phyloP scores from a whole-genome alignment of 345 rosid genomes.

The Erucastrum elatum region DNA sequence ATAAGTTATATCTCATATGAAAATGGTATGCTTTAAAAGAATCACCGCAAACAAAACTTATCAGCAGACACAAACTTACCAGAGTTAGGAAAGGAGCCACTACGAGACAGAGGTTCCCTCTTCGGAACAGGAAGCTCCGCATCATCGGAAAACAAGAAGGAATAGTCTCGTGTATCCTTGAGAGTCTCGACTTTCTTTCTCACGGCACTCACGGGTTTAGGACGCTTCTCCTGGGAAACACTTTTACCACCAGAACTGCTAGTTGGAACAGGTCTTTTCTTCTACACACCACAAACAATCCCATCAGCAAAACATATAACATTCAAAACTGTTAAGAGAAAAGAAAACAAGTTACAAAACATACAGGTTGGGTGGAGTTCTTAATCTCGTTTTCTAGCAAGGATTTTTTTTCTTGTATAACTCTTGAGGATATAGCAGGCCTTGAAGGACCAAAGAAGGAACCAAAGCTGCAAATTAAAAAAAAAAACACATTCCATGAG shows the following conservation, averaged over 20 bases:
- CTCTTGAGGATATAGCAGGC: constrained; percentile 88
- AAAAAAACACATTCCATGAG: too few relatives aligned
- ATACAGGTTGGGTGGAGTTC: constrained; percentile 49
- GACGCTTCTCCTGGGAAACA: constrained; percentile 32
- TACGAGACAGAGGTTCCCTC: constrained; percentile 51
- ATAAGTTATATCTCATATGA: too few relatives aligned
- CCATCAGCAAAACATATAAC: constrained; percentile 4
- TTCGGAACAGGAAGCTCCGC: constrained; percentile 61
- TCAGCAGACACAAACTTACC: constrained; percentile 52
- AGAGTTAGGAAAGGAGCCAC: constrained; percentile 45
- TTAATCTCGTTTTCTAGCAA: constrained; percentile 69
- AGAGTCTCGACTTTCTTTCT: constrained; percentile 64
- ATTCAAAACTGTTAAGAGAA: background rate
- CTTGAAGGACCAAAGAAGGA: constrained; percentile 94
- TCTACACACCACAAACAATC: constrained; percentile 44
- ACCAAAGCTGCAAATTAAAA: constrained; percentile 63
- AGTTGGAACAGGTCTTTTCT: constrained; percentile 50
- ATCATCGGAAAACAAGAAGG: constrained; percentile 79
- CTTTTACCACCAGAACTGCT: constrained; percentile 42
- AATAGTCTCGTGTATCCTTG: constrained; percentile 83
- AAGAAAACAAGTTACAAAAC: constrained; percentile 36
- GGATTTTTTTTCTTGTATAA: constrained; percentile 95
- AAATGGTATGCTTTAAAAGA: too few relatives aligned
- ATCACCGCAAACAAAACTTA: constrained; percentile 18
- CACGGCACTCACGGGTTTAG: constrained; percentile 53